Base-by-base conservation (phyloP, 2,329 filamentous ascomycete species). In the Epichloe typhina region DNA sequence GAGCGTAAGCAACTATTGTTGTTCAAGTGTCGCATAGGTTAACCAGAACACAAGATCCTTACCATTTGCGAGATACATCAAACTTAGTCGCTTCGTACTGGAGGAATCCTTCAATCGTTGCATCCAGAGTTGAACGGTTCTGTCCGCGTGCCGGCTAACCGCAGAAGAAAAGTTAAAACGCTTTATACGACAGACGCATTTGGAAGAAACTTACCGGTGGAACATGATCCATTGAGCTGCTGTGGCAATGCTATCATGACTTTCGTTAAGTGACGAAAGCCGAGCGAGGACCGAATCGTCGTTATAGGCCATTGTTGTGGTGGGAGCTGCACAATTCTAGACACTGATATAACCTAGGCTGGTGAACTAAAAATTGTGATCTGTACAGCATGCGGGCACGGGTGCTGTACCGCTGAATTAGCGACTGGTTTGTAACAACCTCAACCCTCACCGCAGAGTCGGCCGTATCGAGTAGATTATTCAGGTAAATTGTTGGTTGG, bases 181-280 rank as follows among this genome's bases (percentile, higher is more conserved):
- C 13, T 47, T 55, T 47, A 56, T 3, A 41, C 17, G 23, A 53
- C 40, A 36, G 13, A 39, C 31, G 23, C 31, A 15, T 38, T 21
- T 17, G 38, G 35, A 13, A 26, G 3, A 23, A 12, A 37, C 50
- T 46, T 82, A 95, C 89, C 89, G 85, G 71, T 98, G 91, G 66
- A 98, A 98, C 85, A 98, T 94, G 55, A 98, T 93, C 94, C 94
- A 98, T 82, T 97, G 91, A 52, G 93, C 89, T 55, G 95, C 90
- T 37, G 88, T 91, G 54, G 95, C 80, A 63, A 98, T 97, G 69
- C 89, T 94, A 66, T 98, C 93, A 66, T 98, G 91, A 11, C 89
- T 95, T 70, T 98, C 94, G 69, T 95, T 96, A 55, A 98, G 79
- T 41, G 89, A 88, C 35, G 90, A 94, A 50, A 98, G 83, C 73